Percentiles rank a stretch among this genome's conserved stretches.
phyloP scores from a whole-genome alignment of 208 protist species.

The Leptomonas seymouri region DNA sequence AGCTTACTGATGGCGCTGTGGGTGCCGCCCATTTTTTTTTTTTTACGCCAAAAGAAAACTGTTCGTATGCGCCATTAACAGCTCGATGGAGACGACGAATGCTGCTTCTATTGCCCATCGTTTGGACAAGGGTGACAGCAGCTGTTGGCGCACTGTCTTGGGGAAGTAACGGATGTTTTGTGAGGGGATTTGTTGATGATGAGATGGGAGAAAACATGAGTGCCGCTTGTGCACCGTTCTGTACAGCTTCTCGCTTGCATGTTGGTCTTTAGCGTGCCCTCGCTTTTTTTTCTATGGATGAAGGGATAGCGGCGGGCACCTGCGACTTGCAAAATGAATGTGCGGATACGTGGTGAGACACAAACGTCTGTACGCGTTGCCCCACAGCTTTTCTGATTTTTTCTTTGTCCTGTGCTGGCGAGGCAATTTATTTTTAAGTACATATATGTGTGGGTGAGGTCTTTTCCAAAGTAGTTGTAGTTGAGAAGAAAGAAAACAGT shows the following conservation, averaged over 20 bases:
- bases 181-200: too few relatives aligned
- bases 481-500: not conserved
- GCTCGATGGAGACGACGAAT: too few relatives aligned
- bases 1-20: too few relatives aligned
- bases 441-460: not conserved
- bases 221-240: conserved; percentile 7
- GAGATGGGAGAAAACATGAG: too few relatives aligned
- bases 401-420: not conserved
- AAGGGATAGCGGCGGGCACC: not conserved
- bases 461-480: conserved; percentile 5
- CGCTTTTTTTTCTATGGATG: conserved; percentile 14
- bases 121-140: too few relatives aligned
- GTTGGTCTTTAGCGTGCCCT: conserved; percentile 2
- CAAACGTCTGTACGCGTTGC: not conserved
- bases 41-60: too few relatives aligned
- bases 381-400: not conserved
- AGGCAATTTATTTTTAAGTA: conserved; percentile 12
- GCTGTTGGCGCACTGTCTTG: too few relatives aligned
- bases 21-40: too few relatives aligned
- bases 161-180: too few relatives aligned
- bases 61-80: too few relatives aligned
- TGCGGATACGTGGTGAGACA: not conserved
- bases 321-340: not conserved
- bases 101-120: too few relatives aligned
- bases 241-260: conserved; percentile 10